These are phyloP conservation scores for Emydomyces testavorans DNA, from an alignment of 2,329 filamentous ascomycete species.

Conservation along the genomic window DNA sequence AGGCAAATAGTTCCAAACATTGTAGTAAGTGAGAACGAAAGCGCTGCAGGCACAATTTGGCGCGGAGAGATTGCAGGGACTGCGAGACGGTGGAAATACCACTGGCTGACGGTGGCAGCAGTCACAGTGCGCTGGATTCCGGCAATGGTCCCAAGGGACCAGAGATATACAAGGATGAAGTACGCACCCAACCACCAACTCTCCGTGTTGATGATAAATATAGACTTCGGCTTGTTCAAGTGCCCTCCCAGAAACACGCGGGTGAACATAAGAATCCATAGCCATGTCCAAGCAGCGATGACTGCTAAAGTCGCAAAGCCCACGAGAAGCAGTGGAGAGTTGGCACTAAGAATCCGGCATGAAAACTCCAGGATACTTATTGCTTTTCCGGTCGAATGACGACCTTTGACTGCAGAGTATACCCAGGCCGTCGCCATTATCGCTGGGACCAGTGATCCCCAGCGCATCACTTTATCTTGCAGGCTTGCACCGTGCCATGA, in stretches of 20 bases:
- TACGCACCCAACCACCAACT: constrained; percentile 93
- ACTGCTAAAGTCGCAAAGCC: constrained; percentile 64
- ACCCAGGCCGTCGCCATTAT: constrained; percentile 66
- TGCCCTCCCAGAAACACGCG: constrained; percentile 89
- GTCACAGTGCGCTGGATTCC: constrained; percentile 85
- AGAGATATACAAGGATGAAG: constrained; percentile 90
- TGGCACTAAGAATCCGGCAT: constrained; percentile 73
- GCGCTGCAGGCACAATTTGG: constrained; percentile 71
- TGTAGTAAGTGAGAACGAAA: constrained; percentile 69
- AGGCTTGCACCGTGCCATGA: constrained; percentile 59
- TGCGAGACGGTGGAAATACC: constrained; percentile 93
- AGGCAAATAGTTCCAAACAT: constrained; percentile 88
- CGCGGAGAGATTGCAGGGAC: constrained; percentile 64
- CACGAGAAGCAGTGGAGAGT: constrained; percentile 70
- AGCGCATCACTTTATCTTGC: constrained; percentile 86
- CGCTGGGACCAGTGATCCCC: constrained; percentile 66
- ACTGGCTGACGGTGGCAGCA: constrained; percentile 90
- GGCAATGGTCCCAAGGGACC: constrained; percentile 78
- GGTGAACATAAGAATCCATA: constrained; percentile 95
- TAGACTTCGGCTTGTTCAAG: constrained; percentile 43
- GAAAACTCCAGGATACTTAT: constrained; percentile 87
- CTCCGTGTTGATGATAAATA: constrained; percentile 73
- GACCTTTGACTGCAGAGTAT: constrained; percentile 69
- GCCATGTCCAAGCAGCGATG: constrained; percentile 84
- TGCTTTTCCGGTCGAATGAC: constrained; percentile 68